Base-by-base conservation (phyloP, 306 rosid species). In the Oemleria cerasiformis region DNA sequence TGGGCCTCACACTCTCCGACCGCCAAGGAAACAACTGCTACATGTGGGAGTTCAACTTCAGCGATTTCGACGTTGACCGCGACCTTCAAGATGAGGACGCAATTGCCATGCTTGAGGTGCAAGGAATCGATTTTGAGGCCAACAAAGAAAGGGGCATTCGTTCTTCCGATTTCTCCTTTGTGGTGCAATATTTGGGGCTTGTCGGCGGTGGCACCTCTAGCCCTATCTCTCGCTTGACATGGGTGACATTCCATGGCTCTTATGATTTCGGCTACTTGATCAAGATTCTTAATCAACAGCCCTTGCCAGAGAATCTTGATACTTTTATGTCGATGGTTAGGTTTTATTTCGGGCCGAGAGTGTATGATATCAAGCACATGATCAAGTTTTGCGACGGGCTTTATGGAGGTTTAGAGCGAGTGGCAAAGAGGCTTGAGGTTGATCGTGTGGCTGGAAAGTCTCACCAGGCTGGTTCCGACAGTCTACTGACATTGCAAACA, bases 31-130 rank as follows among this genome's bases (percentile, higher is more conserved):
- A 42, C 3, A 19, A 5, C 63, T 3, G 20, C 9, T 40, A 21
- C 53, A 69, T 58, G 13, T 56, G 74, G 74, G 65, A 70, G 42
- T 70, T 70, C 74, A 70, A 70, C 39, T 56, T 70, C 55, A 16
- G 53, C 21, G 74, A 70, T 17, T 70, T 70, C 20, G 74, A 70
- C 15, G 19, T 68, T n/a, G 34, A 56, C 3, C 63, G 2, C 6
- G 54, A 55, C 38, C 9, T 1, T 41, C 54, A 56, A 7, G 30
- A 23, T 47, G 5, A 5, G n/a, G 41, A 44, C 23, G 23, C 64
- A 0, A 8, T 70, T 0, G 8, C 16, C n/a, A 55, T 70, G 0
- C 74, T 70, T 56, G 5, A 56, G 54, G 21, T 2, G 30, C 65
- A 56, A 1, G 74, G 65, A 15, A 42, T 70, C 30, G 43, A 70